These are phyloP conservation scores for Carallia brachiata DNA, from an alignment of 345 rosid species.

Conservation along the genomic window DNA sequence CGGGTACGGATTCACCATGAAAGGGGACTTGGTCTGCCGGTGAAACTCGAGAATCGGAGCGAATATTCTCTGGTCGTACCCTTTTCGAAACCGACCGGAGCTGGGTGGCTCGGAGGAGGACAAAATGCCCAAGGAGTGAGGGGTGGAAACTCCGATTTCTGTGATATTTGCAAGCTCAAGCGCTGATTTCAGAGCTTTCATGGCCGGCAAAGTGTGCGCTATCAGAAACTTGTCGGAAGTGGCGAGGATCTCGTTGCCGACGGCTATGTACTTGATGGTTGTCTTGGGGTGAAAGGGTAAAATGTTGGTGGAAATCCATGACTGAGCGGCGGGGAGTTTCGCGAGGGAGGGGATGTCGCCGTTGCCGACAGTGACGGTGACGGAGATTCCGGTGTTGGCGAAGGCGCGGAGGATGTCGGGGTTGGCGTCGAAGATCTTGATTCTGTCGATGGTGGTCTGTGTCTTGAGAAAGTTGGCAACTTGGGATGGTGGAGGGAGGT, in stretches of 20 bases:
- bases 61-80: conserved; percentile 55
- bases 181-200: conserved; percentile 59
- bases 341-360: conserved; percentile 60
- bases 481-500: conserved; percentile 68
- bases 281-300: conserved; percentile 54
- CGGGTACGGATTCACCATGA: conserved; percentile 93
- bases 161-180: conserved; percentile 52
- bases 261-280: conserved; percentile 52
- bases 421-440: conserved; percentile 78
- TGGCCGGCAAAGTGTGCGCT: conserved; percentile 59
- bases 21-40: conserved; percentile 65
- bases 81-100: conserved; percentile 57
- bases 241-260: conserved; percentile 73
- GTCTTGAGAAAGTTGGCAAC: conserved; percentile 68
- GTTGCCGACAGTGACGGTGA: conserved; percentile 70
- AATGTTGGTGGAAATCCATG: conserved; percentile 57
- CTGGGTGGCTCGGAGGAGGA: conserved; percentile 79
- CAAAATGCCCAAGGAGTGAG: conserved; percentile 67
- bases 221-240: conserved; percentile 58
- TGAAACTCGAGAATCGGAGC: conserved; percentile 73
- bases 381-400: conserved; percentile 58
- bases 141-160: conserved; percentile 57
- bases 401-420: conserved; percentile 70
- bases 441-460: conserved; percentile 58
- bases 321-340: conserved; percentile 50